These are phyloP conservation scores for Exophiala phaeomuriformis DNA, from an alignment of 2,329 filamentous ascomycete species.

Conservation along the genomic window DNA sequence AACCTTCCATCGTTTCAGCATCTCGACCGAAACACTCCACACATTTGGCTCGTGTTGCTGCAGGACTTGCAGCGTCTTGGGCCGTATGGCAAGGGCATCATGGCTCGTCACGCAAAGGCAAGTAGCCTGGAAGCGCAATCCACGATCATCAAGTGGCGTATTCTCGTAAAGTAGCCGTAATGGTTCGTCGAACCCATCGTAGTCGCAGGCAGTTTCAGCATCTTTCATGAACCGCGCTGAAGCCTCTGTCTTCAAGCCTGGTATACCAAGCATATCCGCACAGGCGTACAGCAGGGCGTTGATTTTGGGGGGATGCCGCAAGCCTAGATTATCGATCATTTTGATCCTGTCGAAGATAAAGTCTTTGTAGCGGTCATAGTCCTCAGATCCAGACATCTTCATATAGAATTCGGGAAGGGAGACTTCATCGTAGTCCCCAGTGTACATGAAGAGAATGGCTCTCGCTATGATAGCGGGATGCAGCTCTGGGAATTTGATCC, in stretches of 20 bases:
- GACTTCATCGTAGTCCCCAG: conserved; percentile 4
- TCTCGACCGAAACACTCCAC: not conserved
- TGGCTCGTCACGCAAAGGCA: conserved; percentile 2
- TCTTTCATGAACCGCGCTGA: conserved; percentile 1
- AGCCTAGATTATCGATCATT: not conserved
- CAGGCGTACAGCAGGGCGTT: conserved; percentile 3
- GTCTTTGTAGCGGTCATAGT: not conserved
- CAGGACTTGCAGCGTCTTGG: conserved; percentile 1
- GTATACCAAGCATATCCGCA: conserved; percentile 10
- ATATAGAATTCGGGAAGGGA: conserved; percentile 1
- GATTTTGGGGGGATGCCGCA: conserved; percentile 1
- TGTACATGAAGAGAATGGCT: conserved; percentile 12
- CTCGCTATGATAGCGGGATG: conserved; percentile 5
- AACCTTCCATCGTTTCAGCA: not conserved
- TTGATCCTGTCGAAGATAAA: not conserved
- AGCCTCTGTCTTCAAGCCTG: not conserved
- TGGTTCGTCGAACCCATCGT: conserved; percentile 6
- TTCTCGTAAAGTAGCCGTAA: conserved; percentile 2
- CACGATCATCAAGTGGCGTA: conserved; percentile 3
- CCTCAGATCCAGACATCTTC: not conserved
- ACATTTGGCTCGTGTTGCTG: conserved; percentile 5
- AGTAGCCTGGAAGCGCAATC: conserved; percentile 3
- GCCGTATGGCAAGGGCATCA: not conserved
- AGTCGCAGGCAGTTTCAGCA: not conserved
- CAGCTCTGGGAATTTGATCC: conserved; percentile 8